Conservation (phyloP, 805 yeast genomes). For the Hanseniaspora lindneri region DNA sequence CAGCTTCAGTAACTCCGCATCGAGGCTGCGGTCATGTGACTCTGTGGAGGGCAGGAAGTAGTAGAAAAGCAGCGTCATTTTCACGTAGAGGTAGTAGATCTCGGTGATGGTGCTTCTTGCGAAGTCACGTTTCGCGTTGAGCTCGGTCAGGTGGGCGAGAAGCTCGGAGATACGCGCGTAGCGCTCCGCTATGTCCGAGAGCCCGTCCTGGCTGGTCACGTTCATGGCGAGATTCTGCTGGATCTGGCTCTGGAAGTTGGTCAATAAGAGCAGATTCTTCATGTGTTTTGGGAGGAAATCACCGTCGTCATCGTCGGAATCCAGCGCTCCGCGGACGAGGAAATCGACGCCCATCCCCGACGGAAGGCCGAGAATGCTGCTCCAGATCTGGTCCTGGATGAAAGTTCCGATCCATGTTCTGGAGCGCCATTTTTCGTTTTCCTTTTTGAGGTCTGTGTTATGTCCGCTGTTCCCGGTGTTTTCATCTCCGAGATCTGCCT, state of each 20-base stretch:
- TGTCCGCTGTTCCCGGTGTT: too few relatives aligned
- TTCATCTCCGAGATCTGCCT: too few relatives aligned
- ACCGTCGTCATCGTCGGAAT: slow-evolving; percentile 35
- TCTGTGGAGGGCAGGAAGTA: slow-evolving; percentile 88
- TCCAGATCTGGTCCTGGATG: slow-evolving; percentile 83
- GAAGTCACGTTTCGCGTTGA: slow-evolving; percentile 54
- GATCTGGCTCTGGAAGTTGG: slow-evolving; percentile 74
- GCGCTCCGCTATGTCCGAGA: slow-evolving; percentile 70
- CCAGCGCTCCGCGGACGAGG: slow-evolving; percentile 57
- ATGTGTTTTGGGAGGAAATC: slow-evolving; percentile 62
- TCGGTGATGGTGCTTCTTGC: slow-evolving; percentile 58
- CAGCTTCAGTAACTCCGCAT: slow-evolving; percentile 33
- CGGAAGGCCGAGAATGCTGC: slow-evolving; percentile 76
- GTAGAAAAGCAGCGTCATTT: slow-evolving; percentile 72
- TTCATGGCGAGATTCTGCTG: slow-evolving; percentile 79
- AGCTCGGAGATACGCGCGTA: slow-evolving; percentile 73
- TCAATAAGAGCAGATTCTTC: slow-evolving; percentile 56
- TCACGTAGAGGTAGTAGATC: slow-evolving; percentile 64
- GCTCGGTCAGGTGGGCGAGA: slow-evolving; percentile 11
- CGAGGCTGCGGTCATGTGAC: slow-evolving; percentile 51
- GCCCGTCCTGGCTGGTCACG: slow-evolving; percentile 76
- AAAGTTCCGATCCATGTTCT: slow-evolving; percentile 84
- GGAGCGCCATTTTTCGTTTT: slow-evolving; percentile 73
- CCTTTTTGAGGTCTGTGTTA: too few relatives aligned
- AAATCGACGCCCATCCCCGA: slow-evolving; percentile 77